These are phyloP conservation scores for Akanthomyces dipterigenus DNA, from an alignment of 2,329 filamentous ascomycete species.

Conservation along the genomic window DNA sequence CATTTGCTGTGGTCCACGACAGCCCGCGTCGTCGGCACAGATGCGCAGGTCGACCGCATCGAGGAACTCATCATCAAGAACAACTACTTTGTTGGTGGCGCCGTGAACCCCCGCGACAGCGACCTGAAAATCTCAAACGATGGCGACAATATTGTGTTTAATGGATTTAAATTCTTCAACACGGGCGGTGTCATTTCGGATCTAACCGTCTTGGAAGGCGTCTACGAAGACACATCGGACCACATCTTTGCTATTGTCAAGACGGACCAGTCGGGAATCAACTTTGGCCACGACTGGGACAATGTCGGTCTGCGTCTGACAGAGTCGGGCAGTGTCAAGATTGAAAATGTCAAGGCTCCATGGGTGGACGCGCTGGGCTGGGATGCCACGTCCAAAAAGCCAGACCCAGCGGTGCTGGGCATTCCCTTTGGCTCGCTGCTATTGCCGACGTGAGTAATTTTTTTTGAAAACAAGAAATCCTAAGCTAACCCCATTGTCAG, in stretches of 20 bases:
- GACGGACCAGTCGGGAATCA: slow-evolving; percentile 50
- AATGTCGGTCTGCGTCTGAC: slow-evolving; percentile 57
- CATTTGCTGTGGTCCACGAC: slow-evolving; percentile 59
- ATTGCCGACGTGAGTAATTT: slow-evolving; percentile 43
- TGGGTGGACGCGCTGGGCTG: slow-evolving; percentile 59
- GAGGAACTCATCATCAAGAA: slow-evolving; percentile 53
- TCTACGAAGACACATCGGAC: slow-evolving; percentile 48
- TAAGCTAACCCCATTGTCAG: slow-evolving; percentile 19
- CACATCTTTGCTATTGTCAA: slow-evolving; percentile 58
- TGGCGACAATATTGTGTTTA: slow-evolving; percentile 50
- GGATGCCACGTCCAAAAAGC: slow-evolving; percentile 43
- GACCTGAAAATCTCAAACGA: slow-evolving; percentile 51
- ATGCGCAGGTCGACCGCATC: slow-evolving; percentile 50
- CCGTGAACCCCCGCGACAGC: slow-evolving; percentile 59
- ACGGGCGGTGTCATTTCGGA: slow-evolving; percentile 62
- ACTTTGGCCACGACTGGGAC: slow-evolving; percentile 57
- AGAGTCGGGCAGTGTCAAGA: slow-evolving; percentile 56
- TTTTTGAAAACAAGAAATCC: fast-evolving
- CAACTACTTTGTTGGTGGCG: slow-evolving; percentile 60
- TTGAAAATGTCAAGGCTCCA: slow-evolving; percentile 47
- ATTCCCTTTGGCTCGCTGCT: slow-evolving; percentile 52
- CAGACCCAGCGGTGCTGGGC: slow-evolving; percentile 40
- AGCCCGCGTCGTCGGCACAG: slow-evolving; percentile 52
- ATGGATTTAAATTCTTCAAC: slow-evolving; percentile 60
- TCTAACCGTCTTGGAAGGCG: slow-evolving; percentile 58